Base-by-base conservation (phyloP, 2,329 filamentous ascomycete genomes). In the Nannizzia gypsea region DNA sequence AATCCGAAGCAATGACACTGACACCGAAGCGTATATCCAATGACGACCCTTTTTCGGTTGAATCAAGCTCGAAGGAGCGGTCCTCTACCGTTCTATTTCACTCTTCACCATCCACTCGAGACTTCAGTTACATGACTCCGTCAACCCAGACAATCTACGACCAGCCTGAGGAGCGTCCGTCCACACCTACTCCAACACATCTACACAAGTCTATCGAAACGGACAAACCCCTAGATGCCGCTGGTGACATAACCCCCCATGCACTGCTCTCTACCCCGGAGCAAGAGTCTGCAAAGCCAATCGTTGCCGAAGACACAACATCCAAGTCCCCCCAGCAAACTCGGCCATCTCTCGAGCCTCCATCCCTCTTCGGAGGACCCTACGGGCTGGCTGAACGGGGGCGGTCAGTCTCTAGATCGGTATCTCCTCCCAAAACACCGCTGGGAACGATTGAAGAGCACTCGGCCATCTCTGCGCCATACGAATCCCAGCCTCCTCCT, bases 391-490 rank as follows among this genome's bases (percentile, higher is more conserved):
- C 63, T 58, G 68, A 69, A 28, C 48, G 54, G n/a, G 57, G 61
- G 4, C 58, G 62, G 8, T 36, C 66, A 8, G 60, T 67, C 56
- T 71, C 72, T 20, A 59, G 62, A 11, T 36, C 66, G 8, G 60
- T 67, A 55, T 71, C 72, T 20, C 74, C 74, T 31, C 70, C 73
- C 36, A 71, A 70, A 48, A 73, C 70, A 58, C 72, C 73, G 24
- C 77, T 84, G 6, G 75, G 78, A 20, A 74, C 79, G 1, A 83
- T 83, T 63, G 74, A 74, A 34, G 81, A 83, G 67, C 66, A 75
- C 58, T 75, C 74, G n/a, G 8, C 36, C 6, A 38, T 56, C 13
- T 56, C 54, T 22, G 17, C 31, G 6, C 54, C 31, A 6, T 56
- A 38, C 31, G 36, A 38, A 28, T 11, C 15, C n/a, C 28, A n/a